phyloP scores from a whole-genome alignment of 2,329 filamentous ascomycete genomes.

The Cladorrhinum sp. region DNA sequence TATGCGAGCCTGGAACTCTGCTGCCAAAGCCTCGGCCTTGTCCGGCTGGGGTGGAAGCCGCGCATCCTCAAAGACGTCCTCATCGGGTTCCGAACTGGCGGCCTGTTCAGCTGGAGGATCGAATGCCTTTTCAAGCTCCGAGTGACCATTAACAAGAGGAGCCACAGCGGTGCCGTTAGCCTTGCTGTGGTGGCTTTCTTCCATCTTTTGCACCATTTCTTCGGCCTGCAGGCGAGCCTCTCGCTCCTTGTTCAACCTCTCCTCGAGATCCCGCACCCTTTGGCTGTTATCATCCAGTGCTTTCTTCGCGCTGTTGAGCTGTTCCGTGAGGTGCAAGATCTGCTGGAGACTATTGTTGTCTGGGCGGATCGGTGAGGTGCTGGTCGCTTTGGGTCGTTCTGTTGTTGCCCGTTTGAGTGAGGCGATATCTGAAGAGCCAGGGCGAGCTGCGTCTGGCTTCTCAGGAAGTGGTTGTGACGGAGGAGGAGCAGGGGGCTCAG shows the following conservation, averaged over 20 bases:
- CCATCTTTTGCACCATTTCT: conserved; percentile 69
- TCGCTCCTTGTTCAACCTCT: conserved; percentile 73
- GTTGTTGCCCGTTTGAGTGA: conserved; percentile 73
- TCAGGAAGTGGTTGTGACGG: conserved; percentile 91
- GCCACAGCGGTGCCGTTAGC: conserved; percentile 39
- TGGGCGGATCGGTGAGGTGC: conserved; percentile 56
- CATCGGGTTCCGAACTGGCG: conserved; percentile 23
- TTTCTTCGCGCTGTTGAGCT: conserved; percentile 76
- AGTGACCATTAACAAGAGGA: conserved; percentile 34
- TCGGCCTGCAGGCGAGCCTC: conserved; percentile 81
- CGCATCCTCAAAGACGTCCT: conserved; percentile 13
- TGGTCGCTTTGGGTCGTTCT: conserved; percentile 64
- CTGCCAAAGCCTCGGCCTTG: conserved; percentile 36
- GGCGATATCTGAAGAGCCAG: conserved; percentile 44
- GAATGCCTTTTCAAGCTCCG: conserved; percentile 45
- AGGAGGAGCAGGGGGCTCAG: conserved; percentile 87
- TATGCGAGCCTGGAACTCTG: conserved; percentile 64
- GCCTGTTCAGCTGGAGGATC: conserved; percentile 41
- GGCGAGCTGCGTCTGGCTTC: conserved; percentile 70
- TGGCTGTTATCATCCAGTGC: conserved; percentile 81
- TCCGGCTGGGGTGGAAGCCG: conserved; percentile 33
- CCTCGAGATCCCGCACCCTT: conserved; percentile 78
- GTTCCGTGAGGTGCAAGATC: conserved; percentile 80
- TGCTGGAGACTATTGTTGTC: conserved; percentile 60
- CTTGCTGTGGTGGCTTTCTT: conserved; percentile 49